Conservation (phyloP, 1,284 basidiomycete species). For the Trichosporon sp. region DNA sequence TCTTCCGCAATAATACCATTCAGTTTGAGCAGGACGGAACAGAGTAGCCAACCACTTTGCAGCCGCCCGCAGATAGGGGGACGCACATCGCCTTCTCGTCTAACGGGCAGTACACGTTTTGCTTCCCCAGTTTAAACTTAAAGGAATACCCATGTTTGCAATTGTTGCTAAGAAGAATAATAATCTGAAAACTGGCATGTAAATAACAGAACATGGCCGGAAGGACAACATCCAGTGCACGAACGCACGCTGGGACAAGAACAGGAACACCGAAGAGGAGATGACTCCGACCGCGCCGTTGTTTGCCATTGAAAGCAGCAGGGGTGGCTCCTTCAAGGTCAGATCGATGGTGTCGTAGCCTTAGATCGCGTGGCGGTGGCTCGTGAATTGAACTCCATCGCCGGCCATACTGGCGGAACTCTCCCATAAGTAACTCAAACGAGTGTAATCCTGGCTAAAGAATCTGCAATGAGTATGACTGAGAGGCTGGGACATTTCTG, state of each 20-base stretch:
- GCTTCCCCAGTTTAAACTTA: too few relatives aligned
- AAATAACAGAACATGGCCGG: conserved; percentile 4
- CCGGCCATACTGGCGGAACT: background rate
- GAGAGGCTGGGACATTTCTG: too few relatives aligned
- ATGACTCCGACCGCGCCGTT: conserved; percentile 7
- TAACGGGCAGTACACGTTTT: background rate
- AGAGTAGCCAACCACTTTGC: conserved; percentile 1
- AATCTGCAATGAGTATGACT: too few relatives aligned
- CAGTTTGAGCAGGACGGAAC: conserved; percentile 9
- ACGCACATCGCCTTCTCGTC: conserved; percentile 11
- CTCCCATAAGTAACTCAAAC: background rate
- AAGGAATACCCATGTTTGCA: too few relatives aligned
- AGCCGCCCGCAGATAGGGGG: background rate
- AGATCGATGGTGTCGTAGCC: conserved; percentile 15
- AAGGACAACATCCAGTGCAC: conserved; percentile 3
- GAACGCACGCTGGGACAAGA: conserved; percentile 14
- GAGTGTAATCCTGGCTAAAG: too few relatives aligned
- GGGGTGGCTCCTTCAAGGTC: conserved; percentile 9
- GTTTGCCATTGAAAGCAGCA: background rate
- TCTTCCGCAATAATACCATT: background rate
- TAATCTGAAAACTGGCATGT: too few relatives aligned
- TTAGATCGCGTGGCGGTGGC: background rate
- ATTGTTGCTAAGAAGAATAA: too few relatives aligned
- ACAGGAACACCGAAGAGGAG: background rate
- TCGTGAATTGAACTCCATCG: background rate